Conservation (phyloP, 768 basidiomycete genomes). For the Pleurotus sapidus region DNA sequence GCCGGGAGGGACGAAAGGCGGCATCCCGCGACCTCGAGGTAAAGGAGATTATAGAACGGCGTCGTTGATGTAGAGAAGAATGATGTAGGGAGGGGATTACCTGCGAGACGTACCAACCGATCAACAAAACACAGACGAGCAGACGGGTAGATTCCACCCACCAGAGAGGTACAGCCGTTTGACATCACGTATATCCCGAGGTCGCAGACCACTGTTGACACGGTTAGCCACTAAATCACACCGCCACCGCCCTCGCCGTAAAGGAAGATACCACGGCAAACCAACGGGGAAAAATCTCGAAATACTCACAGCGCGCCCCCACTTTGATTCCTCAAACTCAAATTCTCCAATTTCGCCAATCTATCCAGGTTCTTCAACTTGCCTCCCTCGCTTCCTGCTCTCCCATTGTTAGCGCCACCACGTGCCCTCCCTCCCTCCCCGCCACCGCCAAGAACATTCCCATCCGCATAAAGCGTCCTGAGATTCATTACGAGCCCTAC, state of each 20-base stretch:
- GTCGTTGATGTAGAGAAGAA: conserved; percentile 49
- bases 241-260: background rate
- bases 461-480: conserved; percentile 91
- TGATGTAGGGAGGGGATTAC: conserved; percentile 61
- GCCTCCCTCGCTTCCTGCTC: too few species aligned
- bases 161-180: conserved; percentile 95
- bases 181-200: conserved; percentile 83
- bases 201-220: conserved; percentile 37
- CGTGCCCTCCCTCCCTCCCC: too few species aligned
- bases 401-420: too few species aligned
- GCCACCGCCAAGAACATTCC: conserved; percentile 54
- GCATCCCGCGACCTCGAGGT: conserved; percentile 90
- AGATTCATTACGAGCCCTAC: conserved; percentile 63
- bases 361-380: conserved; percentile 48
- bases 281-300: too few species aligned
- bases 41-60: conserved; percentile 85
- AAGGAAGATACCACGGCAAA: conserved; percentile 4
- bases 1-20: conserved; percentile 73
- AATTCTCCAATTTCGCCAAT: conserved; percentile 76
- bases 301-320: conserved; percentile 69
- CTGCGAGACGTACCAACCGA: conserved; percentile 37
- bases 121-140: background rate
- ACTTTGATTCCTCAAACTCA: conserved; percentile 89
- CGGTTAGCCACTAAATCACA: background rate
- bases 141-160: conserved; percentile 35